Percentiles rank a stretch among this genome's conserved stretches.
phyloP scores from a whole-genome alignment of 2,329 filamentous ascomycete genomes.

The Ascochyta koolunga region DNA sequence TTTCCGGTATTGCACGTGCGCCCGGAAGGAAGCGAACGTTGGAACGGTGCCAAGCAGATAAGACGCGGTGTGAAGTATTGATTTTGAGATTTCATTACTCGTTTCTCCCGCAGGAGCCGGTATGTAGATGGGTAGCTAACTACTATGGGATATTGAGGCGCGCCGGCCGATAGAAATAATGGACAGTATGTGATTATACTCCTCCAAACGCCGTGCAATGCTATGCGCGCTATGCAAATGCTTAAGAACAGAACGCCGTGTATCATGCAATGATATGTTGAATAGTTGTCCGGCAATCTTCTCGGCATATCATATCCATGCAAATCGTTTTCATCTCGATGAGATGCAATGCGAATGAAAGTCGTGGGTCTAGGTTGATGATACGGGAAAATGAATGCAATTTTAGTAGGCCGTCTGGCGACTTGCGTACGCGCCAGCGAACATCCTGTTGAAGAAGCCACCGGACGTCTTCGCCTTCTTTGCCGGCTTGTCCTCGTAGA shows the following conservation, averaged over 20 bases:
- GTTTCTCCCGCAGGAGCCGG: slow-evolving; percentile 6
- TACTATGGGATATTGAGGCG: slow-evolving; percentile 17
- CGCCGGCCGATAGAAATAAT: slow-evolving; percentile 16
- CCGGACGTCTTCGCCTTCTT: slow-evolving; percentile 49
- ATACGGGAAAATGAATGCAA: slow-evolving; percentile 36
- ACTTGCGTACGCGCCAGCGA: slow-evolving; percentile 35
- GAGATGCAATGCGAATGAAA: slow-evolving; percentile 27
- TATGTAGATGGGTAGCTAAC: slow-evolving; percentile 15
- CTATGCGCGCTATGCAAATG: slow-evolving; percentile 20
- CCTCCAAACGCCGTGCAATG: slow-evolving; percentile 18
- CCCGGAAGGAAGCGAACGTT: slow-evolving; percentile 18
- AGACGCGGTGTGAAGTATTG: slow-evolving; percentile 13
- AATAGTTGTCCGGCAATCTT: slow-evolving; percentile 17
- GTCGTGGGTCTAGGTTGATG: slow-evolving; percentile 27
- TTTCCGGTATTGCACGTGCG: slow-evolving; percentile 10
- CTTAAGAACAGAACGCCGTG: slow-evolving; percentile 15
- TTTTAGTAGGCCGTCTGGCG: slow-evolving; percentile 40
- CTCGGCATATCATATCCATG: slow-evolving; percentile 18
- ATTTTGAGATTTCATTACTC: slow-evolving; percentile 19
- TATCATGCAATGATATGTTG: slow-evolving; percentile 20
- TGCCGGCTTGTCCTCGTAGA: slow-evolving; percentile 48
- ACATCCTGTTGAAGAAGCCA: slow-evolving; percentile 49
- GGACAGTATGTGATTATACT: slow-evolving; percentile 6
- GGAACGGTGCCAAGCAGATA: slow-evolving; percentile 7
- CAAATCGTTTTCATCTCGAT: slow-evolving; percentile 18